Evolutionary conservation across 495 filamentous ascomycete species (phyloP), one percentile per base, ranked within the genome.

Genomic region (Xanthoparmelia taractica): DNA sequence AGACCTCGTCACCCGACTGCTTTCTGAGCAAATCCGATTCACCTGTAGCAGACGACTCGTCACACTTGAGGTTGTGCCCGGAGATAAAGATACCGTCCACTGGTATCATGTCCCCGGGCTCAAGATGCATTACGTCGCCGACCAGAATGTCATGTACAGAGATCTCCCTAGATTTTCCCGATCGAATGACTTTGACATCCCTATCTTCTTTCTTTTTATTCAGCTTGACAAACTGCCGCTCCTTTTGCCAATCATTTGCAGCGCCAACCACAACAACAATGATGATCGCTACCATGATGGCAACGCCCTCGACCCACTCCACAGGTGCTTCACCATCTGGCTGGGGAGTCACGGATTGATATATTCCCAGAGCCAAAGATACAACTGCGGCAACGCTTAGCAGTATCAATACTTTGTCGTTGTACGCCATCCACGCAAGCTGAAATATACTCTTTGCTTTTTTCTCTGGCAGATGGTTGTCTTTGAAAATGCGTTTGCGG

Each of bases 41-140:
- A 57, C 90, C 90, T 12, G 90, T 95, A 4, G 90, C 88, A 52
- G 87, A 88, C 25, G 87, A 90, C 76, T 92, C 89, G 67, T 92
- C 89, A 61, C 88, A 92, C 67, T 88, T 90, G 52, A 92, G 76
- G 65, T 87, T 82, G 70, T 87, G 87, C 8, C 89, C 86, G 25
- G 84, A 78, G 43, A 91, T 89, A 62, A 87, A 83, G 43, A 92
- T 80, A 13, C 89, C 89, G 68, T 92, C 89, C 1, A 89, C 88
- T 0, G 89, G 89, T 50, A 96, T 82, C 70, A 96, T 80, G 69
- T 97, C 91, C 63, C 92, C 92, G n/a, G 91, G 86, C 71, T 95
- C 90, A 34, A 96, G 73, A 65, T 87, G 82, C 65, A 96, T 79
- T 25, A 97, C 81, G 70, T 96, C 92, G 43, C 92, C 92, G 23